These are phyloP conservation scores for Vigna mungo DNA, from an alignment of 306 rosid genomes.

Conservation along the genomic window DNA sequence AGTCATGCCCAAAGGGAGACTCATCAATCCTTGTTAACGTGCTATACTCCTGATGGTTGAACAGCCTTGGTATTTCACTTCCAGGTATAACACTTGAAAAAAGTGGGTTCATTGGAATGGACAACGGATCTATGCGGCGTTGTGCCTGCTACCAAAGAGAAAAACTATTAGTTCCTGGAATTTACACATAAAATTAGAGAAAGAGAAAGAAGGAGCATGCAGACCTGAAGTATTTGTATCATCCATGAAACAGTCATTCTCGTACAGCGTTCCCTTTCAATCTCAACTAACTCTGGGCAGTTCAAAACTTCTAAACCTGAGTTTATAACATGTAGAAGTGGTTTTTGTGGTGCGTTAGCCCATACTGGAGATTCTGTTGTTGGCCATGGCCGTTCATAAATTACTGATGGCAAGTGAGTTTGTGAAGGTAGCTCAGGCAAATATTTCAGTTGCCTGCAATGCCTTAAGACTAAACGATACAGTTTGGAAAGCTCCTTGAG, in stretches of 20 bases:
- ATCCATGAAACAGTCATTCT: constrained; percentile 1
- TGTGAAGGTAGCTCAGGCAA: constrained; percentile 1
- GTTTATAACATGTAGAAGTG: too few species aligned
- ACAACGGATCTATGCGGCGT: too few species aligned
- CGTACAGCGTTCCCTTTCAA: neutral
- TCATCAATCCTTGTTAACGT: too few species aligned
- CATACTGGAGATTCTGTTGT: neutral
- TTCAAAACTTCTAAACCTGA: neutral
- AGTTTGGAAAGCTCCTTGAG: neutral
- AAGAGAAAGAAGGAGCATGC: neutral
- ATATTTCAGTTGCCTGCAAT: neutral
- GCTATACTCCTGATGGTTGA: too few species aligned
- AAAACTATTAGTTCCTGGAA: too few species aligned
- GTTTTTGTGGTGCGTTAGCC: too few species aligned
- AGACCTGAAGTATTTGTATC: neutral
- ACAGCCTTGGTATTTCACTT: too few species aligned
- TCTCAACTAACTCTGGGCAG: neutral
- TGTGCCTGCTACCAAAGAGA: too few species aligned
- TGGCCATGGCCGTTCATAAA: neutral
- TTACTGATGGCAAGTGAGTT: neutral
- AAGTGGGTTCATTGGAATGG: too few species aligned
- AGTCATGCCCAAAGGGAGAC: too few species aligned
- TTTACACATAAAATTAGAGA: too few species aligned
- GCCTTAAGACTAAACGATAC: neutral
- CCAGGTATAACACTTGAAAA: too few species aligned